Conservation (phyloP, 345 rosid genomes). For the Balakata baccata region DNA sequence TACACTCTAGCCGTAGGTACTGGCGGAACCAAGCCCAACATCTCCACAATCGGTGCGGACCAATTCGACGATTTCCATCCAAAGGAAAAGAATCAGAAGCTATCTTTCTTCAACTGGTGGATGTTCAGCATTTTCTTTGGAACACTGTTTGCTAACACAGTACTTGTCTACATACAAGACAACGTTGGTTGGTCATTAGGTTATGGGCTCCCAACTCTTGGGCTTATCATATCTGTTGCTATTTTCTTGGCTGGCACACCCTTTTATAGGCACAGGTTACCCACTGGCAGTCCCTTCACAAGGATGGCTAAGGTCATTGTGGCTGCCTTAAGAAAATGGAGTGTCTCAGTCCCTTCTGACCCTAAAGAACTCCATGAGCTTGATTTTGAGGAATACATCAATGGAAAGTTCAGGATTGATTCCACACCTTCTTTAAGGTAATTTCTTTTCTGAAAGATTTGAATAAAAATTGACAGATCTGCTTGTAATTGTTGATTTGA, state of each 20-base stretch:
- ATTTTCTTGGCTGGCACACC: constrained; percentile 71
- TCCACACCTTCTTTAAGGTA: constrained; percentile 58
- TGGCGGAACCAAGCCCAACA: constrained; percentile 93
- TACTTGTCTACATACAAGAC: constrained; percentile 84
- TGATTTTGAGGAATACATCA: constrained; percentile 47
- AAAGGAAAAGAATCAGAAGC: constrained; percentile 66
- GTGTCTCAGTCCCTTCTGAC: constrained; percentile 40
- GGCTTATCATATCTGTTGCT: constrained; percentile 49
- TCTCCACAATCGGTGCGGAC: constrained; percentile 88
- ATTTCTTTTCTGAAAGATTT: background rate
- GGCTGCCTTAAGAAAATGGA: constrained; percentile 62
- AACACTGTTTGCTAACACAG: constrained; percentile 73
- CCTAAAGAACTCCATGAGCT: constrained; percentile 53
- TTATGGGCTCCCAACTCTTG: constrained; percentile 72
- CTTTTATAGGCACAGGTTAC: constrained; percentile 63
- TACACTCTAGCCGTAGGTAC: constrained; percentile 74
- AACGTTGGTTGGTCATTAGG: constrained; percentile 85
- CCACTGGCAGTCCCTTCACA: constrained; percentile 69
- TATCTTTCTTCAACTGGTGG: constrained; percentile 99
- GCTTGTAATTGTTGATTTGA: background rate
- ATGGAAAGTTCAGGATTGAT: constrained; percentile 57
- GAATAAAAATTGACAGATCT: too few relatives aligned
- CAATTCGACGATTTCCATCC: constrained; percentile 83
- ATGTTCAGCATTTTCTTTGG: constrained; percentile 90
- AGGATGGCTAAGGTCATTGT: constrained; percentile 73